phyloP scores from a whole-genome alignment of 805 yeast species.

The Cyberlindnera lachancei region DNA sequence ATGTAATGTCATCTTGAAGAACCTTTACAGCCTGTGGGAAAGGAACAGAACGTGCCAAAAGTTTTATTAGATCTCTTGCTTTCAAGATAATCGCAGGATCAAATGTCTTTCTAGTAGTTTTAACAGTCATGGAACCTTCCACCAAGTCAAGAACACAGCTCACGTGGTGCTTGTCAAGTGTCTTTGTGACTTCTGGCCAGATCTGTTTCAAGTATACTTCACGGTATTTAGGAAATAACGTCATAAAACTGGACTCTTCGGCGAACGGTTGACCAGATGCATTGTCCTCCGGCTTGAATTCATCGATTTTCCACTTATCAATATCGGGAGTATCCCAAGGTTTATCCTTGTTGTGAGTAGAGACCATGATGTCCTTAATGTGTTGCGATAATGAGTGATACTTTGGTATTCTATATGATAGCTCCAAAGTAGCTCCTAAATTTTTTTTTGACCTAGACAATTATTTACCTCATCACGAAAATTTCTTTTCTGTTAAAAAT shows the following conservation, averaged over 20 bases:
- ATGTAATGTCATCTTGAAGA: slow-evolving; percentile 84
- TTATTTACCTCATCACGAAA: too few species aligned
- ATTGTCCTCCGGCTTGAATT: slow-evolving; percentile 85
- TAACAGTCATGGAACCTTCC: slow-evolving; percentile 96
- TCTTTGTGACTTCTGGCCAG: slow-evolving; percentile 89
- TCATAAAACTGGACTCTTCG: slow-evolving; percentile 94
- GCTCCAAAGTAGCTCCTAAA: too few species aligned
- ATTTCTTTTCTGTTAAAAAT: too few species aligned
- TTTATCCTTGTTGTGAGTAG: slow-evolving; percentile 89
- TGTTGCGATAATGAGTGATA: background rate
- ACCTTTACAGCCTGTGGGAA: slow-evolving; percentile 93
- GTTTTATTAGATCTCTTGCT: slow-evolving; percentile 90
- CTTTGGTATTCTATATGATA: background rate
- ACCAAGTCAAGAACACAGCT: slow-evolving; percentile 85
- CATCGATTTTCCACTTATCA: slow-evolving; percentile 87
- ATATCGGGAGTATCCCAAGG: slow-evolving; percentile 97
- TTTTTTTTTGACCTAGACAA: too few species aligned
- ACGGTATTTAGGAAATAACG: slow-evolving; percentile 93
- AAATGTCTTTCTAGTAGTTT: slow-evolving; percentile 88
- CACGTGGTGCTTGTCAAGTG: slow-evolving; percentile 65
- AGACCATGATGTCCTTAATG: slow-evolving; percentile 62
- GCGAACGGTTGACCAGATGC: slow-evolving; percentile 80
- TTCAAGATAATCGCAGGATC: slow-evolving; percentile 92
- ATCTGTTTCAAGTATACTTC: slow-evolving; percentile 81
- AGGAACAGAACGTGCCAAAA: slow-evolving; percentile 93